Percentiles rank a stretch among this genome's conserved stretches.
Conservation (phyloP, 306 rosid genomes). For the Rubus parviflorus region DNA sequence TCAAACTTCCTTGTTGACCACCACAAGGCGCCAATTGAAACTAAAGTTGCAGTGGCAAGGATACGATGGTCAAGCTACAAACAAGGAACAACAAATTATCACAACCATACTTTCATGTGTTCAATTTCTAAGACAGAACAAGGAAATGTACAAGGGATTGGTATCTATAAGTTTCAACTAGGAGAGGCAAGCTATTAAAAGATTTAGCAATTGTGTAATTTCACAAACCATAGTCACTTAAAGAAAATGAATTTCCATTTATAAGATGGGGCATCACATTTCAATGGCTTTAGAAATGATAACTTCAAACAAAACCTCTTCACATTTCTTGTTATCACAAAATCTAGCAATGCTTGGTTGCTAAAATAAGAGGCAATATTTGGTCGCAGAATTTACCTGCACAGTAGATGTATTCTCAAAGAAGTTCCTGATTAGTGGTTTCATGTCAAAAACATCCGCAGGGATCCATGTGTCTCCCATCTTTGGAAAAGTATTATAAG, state of each 20-base stretch:
- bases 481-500: conserved; percentile 83
- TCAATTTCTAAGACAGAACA: neutral
- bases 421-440: conserved; percentile 79
- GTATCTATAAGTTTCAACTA: neutral
- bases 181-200: neutral
- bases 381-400: neutral
- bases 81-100: neutral
- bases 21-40: conserved; percentile 67
- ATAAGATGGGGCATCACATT: neutral
- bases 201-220: neutral
- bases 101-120: neutral
- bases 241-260: neutral
- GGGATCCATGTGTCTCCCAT: conserved; percentile 91
- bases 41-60: conserved; percentile 66
- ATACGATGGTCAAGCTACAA: conserved; percentile 85
- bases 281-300: neutral
- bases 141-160: neutral
- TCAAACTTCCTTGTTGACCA: conserved; percentile 73
- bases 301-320: neutral
- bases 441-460: conserved; percentile 65
- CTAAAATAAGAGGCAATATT: neutral
- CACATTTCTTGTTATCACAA: neutral
- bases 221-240: neutral
- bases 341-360: neutral
- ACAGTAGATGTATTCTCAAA: conserved; percentile 56